phyloP scores from a whole-genome alignment of 2,329 filamentous ascomycete genomes.

The Botryotinia globosa region DNA sequence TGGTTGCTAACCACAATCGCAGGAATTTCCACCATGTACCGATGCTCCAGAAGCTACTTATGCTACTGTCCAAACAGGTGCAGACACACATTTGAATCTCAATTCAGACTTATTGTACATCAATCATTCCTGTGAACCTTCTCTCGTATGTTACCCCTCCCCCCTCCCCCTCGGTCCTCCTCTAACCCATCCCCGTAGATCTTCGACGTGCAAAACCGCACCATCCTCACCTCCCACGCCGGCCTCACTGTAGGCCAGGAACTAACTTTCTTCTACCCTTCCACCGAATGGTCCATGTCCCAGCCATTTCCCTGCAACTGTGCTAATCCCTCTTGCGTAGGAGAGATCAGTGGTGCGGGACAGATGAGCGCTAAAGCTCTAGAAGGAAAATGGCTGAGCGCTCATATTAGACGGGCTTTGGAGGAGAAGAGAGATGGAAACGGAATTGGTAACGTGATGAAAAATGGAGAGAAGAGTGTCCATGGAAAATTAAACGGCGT shows the following conservation, averaged over 20 bases:
- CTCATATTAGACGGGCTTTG: slow-evolving; percentile 20
- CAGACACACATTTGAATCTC: slow-evolving; percentile 55
- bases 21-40: slow-evolving; percentile 58
- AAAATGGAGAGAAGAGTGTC: neutral
- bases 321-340: slow-evolving; percentile 54
- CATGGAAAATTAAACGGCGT: neutral
- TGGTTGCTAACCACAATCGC: neutral
- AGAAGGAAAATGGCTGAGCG: slow-evolving; percentile 57
- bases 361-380: slow-evolving; percentile 56
- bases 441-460: neutral
- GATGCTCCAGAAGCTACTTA: slow-evolving; percentile 56
- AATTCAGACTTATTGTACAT: slow-evolving; percentile 67
- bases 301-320: slow-evolving; percentile 69
- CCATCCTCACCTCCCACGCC: slow-evolving; percentile 56
- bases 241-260: slow-evolving; percentile 56
- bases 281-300: slow-evolving; percentile 71
- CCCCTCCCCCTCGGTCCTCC: neutral
- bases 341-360: slow-evolving; percentile 60
- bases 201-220: slow-evolving; percentile 57
- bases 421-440: neutral
- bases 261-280: slow-evolving; percentile 72
- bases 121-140: slow-evolving; percentile 66
- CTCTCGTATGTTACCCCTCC: slow-evolving; percentile 50
- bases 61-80: slow-evolving; percentile 60
- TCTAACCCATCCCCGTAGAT: slow-evolving; percentile 43